Percentiles rank a stretch among this genome's conserved stretches.
Evolutionary conservation across 805 yeast species (phyloP).

Genomic region (Cyberlindnera misumaiensis): DNA sequence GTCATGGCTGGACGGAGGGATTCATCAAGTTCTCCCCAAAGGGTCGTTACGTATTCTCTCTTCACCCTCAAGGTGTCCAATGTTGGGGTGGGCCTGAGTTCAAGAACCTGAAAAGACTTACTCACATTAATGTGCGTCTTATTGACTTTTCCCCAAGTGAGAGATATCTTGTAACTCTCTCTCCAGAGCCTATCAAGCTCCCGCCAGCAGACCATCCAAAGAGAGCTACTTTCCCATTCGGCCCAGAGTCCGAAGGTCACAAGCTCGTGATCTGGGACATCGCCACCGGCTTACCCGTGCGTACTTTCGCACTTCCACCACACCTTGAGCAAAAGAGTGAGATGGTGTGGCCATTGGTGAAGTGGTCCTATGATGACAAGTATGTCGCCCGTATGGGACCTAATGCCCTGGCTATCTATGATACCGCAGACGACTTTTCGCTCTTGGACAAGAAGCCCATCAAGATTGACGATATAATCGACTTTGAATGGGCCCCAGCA

Average conservation of each 20-base stretch:
- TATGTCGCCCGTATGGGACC: constrained; percentile 95
- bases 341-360: constrained; percentile 92
- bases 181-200: constrained; percentile 72
- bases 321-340: constrained; percentile 55
- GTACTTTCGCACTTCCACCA: constrained; percentile 88
- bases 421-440: constrained; percentile 63
- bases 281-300: constrained; percentile 70
- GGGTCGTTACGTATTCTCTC: constrained; percentile 81
- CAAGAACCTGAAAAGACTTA: constrained; percentile 65
- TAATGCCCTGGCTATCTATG: constrained; percentile 87
- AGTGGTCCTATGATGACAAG: constrained; percentile 90
- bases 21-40: constrained; percentile 88
- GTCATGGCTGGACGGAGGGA: constrained; percentile 81
- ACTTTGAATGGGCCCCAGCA: constrained; percentile 93
- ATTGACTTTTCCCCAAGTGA: constrained; percentile 92
- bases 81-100: constrained; percentile 92
- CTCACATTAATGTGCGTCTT: constrained; percentile 84
- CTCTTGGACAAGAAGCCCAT: constrained; percentile 81
- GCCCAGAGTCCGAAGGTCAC: constrained; percentile 85
- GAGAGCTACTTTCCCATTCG: constrained; percentile 70
- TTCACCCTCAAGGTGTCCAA: constrained; percentile 92
- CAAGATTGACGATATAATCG: constrained; percentile 77
- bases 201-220: constrained; percentile 64
- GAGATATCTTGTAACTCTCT: constrained; percentile 81
- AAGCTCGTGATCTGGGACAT: constrained; percentile 91